Evolutionary conservation across 2,329 filamentous ascomycete genomes (phyloP).

Genomic region (Colletotrichum sp.): DNA sequence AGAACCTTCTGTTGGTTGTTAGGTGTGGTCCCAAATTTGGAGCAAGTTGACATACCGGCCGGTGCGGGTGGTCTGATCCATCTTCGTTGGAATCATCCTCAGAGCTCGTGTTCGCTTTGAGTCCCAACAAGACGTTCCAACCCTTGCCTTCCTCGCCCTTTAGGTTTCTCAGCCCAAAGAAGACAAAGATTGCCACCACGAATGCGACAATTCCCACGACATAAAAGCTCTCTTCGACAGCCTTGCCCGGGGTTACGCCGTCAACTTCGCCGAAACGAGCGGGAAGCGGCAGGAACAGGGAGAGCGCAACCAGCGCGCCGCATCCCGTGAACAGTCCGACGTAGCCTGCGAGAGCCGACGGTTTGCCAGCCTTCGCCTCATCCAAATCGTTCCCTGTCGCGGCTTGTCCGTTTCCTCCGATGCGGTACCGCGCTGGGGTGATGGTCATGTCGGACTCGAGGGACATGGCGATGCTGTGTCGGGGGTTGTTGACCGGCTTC

Average conservation of each 20-base stretch:
- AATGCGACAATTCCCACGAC: slow-evolving; percentile 78
- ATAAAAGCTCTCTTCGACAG: slow-evolving; percentile 87
- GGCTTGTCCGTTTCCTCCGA: slow-evolving; percentile 31
- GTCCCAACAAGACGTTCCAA: slow-evolving; percentile 62
- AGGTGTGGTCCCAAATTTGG: not conserved
- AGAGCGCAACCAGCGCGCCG: slow-evolving; percentile 84
- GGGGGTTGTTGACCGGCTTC: slow-evolving; percentile 42
- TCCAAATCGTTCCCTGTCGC: slow-evolving; percentile 8
- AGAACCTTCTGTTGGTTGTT: slow-evolving; percentile 39
- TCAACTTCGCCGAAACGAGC: slow-evolving; percentile 74
- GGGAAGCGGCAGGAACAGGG: slow-evolving; percentile 85
- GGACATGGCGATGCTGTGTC: slow-evolving; percentile 68
- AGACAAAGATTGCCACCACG: slow-evolving; percentile 74
- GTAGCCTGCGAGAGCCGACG: slow-evolving; percentile 76
- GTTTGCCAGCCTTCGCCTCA: slow-evolving; percentile 43
- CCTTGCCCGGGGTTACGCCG: slow-evolving; percentile 74
- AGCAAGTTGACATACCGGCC: slow-evolving; percentile 29
- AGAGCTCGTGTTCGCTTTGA: slow-evolving; percentile 19
- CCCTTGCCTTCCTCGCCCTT: slow-evolving; percentile 81
- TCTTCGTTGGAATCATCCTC: slow-evolving; percentile 10
- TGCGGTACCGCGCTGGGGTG: slow-evolving; percentile 66
- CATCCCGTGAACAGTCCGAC: slow-evolving; percentile 93
- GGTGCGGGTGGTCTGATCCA: slow-evolving; percentile 24
- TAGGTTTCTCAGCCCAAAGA: slow-evolving; percentile 73
- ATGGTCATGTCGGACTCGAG: slow-evolving; percentile 78